Percentiles rank a stretch among this genome's conserved stretches.
Evolutionary conservation across 139 green algal genomes (phyloP).

Genomic region (Chlamydomonas schloesseri): DNA sequence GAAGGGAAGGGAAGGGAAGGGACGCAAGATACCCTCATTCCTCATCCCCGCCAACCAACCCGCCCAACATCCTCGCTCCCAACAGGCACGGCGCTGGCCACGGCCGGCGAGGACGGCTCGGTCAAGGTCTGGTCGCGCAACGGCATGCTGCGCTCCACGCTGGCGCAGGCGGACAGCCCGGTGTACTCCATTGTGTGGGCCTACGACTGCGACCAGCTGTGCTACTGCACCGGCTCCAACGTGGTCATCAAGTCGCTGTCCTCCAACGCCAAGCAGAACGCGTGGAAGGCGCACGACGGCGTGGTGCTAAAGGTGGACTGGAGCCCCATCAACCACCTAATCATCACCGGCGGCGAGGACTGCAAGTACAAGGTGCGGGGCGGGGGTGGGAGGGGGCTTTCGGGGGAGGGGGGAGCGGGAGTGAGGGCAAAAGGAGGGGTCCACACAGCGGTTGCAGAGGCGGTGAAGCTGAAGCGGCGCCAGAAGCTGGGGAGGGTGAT

Average conservation of each 20-base stretch:
- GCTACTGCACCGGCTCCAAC: slow-evolving; percentile 67
- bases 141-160: slow-evolving; percentile 83
- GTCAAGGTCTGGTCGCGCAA: slow-evolving; percentile 86
- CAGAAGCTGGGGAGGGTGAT: too few relatives aligned
- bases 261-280: slow-evolving; percentile 56
- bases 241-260: slow-evolving; percentile 71
- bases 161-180: slow-evolving; percentile 67
- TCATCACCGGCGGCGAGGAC: slow-evolving; percentile 85
- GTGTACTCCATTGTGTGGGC: slow-evolving; percentile 80
- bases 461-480: too few relatives aligned
- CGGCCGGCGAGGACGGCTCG: slow-evolving; percentile 82
- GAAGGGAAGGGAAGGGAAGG: too few relatives aligned
- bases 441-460: too few relatives aligned
- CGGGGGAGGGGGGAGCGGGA: too few relatives aligned
- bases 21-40: too few relatives aligned
- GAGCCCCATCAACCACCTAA: slow-evolving; percentile 74
- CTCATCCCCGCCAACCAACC: too few relatives aligned
- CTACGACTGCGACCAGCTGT: slow-evolving; percentile 71
- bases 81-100: slow-evolving; percentile 80
- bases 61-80: too few relatives aligned
- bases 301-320: slow-evolving; percentile 78
- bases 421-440: too few relatives aligned
- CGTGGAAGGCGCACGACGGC: slow-evolving; percentile 69
- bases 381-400: background rate
- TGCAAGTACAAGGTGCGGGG: slow-evolving; percentile 82